Evolutionary conservation across 2,329 filamentous ascomycete genomes (phyloP).

Genomic region (Ophiostoma quercus): DNA sequence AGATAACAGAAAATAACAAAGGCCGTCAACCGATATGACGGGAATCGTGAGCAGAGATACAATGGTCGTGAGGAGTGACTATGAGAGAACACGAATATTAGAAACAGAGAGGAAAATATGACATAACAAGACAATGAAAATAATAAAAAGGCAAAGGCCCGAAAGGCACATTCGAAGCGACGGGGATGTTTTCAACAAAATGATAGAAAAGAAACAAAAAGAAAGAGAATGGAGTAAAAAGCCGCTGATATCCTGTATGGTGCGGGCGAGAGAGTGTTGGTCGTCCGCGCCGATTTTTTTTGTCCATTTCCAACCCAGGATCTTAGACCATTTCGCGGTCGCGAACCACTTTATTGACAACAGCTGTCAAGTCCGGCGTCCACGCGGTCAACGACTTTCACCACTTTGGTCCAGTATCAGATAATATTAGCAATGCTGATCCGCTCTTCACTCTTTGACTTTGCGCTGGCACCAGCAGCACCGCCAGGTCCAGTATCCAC

Average conservation of each 20-base stretch:
- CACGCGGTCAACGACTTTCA: background rate
- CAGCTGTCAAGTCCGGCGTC: background rate
- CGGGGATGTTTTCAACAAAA: background rate
- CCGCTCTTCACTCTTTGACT: conserved; percentile 40
- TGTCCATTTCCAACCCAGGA: background rate
- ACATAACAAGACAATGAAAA: background rate
- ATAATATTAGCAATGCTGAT: conserved; percentile 46
- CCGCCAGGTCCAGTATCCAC: background rate
- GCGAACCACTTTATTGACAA: background rate
- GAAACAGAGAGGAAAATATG: background rate
- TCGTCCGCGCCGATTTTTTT: background rate
- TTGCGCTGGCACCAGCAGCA: conserved; percentile 17
- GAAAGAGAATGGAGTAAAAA: conserved; percentile 3
- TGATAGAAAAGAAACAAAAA: background rate
- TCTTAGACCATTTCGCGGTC: background rate
- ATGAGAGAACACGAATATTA: background rate
- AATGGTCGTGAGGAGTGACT: background rate
- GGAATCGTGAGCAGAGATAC: background rate
- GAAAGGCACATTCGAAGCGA: background rate
- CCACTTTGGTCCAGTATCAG: conserved; percentile 9
- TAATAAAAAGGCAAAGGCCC: background rate
- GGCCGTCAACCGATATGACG: background rate
- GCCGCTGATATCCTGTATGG: background rate
- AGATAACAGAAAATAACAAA: background rate
- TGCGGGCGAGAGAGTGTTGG: background rate